Conservation (phyloP, 805 yeast species). For the Kregervanrija delftensis region DNA sequence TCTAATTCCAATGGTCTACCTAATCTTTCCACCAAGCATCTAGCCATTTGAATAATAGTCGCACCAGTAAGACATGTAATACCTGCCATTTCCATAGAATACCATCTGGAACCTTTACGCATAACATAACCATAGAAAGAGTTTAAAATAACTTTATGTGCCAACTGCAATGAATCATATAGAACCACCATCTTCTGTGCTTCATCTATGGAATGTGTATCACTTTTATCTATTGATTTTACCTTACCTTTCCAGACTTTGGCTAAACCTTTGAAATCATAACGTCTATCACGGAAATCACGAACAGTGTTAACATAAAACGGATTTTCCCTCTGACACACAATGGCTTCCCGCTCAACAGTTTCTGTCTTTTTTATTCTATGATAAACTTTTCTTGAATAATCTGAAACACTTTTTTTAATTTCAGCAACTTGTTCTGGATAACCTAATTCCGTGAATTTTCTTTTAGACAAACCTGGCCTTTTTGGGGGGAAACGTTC, state of each 20-base stretch:
- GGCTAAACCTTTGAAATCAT: constrained; percentile 88
- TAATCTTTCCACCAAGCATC: constrained; percentile 80
- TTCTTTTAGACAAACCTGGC: constrained; percentile 49
- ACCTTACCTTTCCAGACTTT: constrained; percentile 90
- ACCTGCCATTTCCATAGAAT: constrained; percentile 99
- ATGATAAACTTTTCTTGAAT: constrained; percentile 80
- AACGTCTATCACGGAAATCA: constrained; percentile 90
- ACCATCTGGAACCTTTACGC: constrained; percentile 99
- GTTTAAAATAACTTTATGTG: constrained; percentile 93
- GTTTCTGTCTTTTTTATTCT: constrained; percentile 76
- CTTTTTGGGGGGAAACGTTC: constrained; percentile 66
- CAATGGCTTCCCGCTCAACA: constrained; percentile 83
- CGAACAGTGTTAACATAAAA: constrained; percentile 93
- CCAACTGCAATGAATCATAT: constrained; percentile 91
- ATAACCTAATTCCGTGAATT: constrained; percentile 71
- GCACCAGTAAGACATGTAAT: constrained; percentile 98
- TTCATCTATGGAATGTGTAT: constrained; percentile 67
- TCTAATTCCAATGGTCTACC: constrained; percentile 96
- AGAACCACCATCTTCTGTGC: constrained; percentile 90
- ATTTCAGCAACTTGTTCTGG: constrained; percentile 70
- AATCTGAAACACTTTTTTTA: constrained; percentile 74
- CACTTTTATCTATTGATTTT: constrained; percentile 44
- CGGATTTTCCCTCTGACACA: constrained; percentile 96
- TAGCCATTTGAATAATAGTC: constrained; percentile 95
- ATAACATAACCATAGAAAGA: constrained; percentile 97